Evolutionary conservation across 306 rosid species (phyloP), one percentile per base, ranked within the genome.

Genomic region (Aeschynomene evenia): DNA sequence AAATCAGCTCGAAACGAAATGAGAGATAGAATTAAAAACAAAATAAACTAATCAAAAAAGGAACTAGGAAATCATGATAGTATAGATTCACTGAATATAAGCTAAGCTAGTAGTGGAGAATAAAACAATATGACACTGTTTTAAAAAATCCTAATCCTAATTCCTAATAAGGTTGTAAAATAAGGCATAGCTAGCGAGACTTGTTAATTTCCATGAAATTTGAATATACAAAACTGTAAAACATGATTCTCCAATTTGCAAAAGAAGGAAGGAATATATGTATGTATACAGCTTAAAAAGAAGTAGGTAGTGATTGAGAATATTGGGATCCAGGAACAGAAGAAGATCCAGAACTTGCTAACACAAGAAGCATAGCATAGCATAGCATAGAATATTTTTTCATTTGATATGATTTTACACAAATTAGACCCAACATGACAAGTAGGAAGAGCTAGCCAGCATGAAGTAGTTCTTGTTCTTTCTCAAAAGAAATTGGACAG

Each of bases 401-500:
- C n/a, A n/a, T n/a, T 69, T 55, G 28, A 39, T 31, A 37, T 46
- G 3, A 70, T 63, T 69, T 65, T 50, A 26, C 10, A 13, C 26
- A 29, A 54, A 10, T 68, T 63, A 2, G 77, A 73, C 68, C 15
- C 2, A 5, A 28, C 11, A 40, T n/a, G 50, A 13, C 16, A 50
- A 52, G 68, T 64, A 26, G 45, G 2, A 31, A 26, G 7, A 12
- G 22, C 52, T 46, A 23, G 65, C n/a, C 45, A 46, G 15, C 49
- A 21, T 29, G 28, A 73, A 64, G n/a, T n/a, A n/a, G n/a, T n/a
- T n/a, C 50, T 23, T 18, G 5, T 51, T n/a, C n/a, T n/a, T n/a
- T n/a, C n/a, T n/a, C 29, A 78, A 59, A 70, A 66, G 49, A 63
- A 70, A 28, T 14, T 23, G 39, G 82, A 78, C 21, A 57, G 57